Conservation (phyloP, 192 early-diverging fungal genomes). For the Coemansia sp. region DNA sequence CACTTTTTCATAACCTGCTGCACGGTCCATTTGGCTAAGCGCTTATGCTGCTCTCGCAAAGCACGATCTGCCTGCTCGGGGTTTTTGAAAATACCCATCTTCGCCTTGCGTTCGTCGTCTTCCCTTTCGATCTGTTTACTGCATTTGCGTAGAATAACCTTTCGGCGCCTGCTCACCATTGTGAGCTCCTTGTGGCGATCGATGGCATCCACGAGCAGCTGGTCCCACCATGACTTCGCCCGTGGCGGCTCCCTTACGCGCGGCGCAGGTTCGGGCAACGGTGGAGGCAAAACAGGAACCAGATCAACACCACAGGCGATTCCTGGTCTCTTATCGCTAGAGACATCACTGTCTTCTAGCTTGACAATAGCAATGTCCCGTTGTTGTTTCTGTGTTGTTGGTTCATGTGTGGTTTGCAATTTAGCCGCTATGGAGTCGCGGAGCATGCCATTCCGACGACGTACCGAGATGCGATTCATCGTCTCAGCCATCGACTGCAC, state of each 20-base stretch:
- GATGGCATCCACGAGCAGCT: slow-evolving; percentile 24
- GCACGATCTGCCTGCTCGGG: slow-evolving; percentile 27
- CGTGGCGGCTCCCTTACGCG: slow-evolving; percentile 22
- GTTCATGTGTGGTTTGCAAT: not conserved
- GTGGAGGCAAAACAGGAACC: slow-evolving; percentile 23
- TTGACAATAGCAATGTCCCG: not conserved
- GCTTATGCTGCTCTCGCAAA: slow-evolving; percentile 19
- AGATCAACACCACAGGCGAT: not conserved
- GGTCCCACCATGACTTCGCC: slow-evolving; percentile 22
- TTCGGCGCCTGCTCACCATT: slow-evolving; percentile 10
- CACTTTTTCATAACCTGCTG: slow-evolving; percentile 70
- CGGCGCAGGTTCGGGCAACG: slow-evolving; percentile 21
- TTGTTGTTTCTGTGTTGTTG: not conserved
- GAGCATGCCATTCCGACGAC: slow-evolving; percentile 41
- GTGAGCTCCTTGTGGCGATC: slow-evolving; percentile 32
- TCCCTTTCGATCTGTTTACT: slow-evolving; percentile 20
- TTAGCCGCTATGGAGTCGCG: slow-evolving; percentile 17
- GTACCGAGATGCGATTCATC: slow-evolving; percentile 36
- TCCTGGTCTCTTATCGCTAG: not conserved
- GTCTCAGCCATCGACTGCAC: slow-evolving; percentile 17
- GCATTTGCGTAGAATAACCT: slow-evolving; percentile 22
- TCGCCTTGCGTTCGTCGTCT: slow-evolving; percentile 25
- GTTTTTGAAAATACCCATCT: slow-evolving; percentile 22
- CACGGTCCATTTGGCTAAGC: slow-evolving; percentile 65
- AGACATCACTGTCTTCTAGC: not conserved